Conservation (phyloP, 148 eudicot genomes). For the Camellia lanceoleosa region DNA sequence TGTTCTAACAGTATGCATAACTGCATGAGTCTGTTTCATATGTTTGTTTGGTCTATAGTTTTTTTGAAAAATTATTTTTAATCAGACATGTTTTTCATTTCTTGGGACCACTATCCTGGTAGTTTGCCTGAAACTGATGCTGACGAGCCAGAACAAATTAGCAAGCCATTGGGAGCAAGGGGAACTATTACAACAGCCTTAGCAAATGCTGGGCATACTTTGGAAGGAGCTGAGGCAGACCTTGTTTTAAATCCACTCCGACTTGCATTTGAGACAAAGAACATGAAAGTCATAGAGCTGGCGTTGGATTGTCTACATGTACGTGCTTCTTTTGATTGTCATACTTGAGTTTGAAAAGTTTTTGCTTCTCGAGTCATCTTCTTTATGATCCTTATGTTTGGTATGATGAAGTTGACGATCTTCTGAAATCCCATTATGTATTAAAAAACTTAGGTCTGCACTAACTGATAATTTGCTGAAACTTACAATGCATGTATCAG, state of each 20-base stretch:
- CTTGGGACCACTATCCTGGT: slow-evolving; percentile 13
- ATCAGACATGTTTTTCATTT: slow-evolving; percentile 13
- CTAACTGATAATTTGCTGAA: not conserved
- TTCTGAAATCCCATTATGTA: not conserved
- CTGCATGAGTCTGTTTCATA: not conserved
- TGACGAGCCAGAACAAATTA: slow-evolving; percentile 36
- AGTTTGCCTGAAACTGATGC: slow-evolving; percentile 48
- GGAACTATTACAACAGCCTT: slow-evolving; percentile 57
- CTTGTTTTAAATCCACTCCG: slow-evolving; percentile 84
- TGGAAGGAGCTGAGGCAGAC: slow-evolving; percentile 82
- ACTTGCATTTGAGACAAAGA: slow-evolving; percentile 94
- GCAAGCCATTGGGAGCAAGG: slow-evolving; percentile 29
- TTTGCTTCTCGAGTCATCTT: not conserved
- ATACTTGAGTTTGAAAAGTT: not conserved
- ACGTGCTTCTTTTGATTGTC: slow-evolving; percentile 32
- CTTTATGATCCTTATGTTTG: not conserved
- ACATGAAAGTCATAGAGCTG: slow-evolving; percentile 68
- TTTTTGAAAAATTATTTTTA: slow-evolving; percentile 3
- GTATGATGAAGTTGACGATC: not conserved
- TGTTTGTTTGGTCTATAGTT: slow-evolving; percentile 10
- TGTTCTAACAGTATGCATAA: not conserved
- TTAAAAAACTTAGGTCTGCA: slow-evolving; percentile 9
- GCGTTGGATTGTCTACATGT: slow-evolving; percentile 99
- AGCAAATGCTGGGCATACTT: slow-evolving; percentile 75
- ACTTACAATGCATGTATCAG: not conserved